phyloP scores from a whole-genome alignment of 1,284 basidiomycete species.

The Vanrija pseudolonga region DNA sequence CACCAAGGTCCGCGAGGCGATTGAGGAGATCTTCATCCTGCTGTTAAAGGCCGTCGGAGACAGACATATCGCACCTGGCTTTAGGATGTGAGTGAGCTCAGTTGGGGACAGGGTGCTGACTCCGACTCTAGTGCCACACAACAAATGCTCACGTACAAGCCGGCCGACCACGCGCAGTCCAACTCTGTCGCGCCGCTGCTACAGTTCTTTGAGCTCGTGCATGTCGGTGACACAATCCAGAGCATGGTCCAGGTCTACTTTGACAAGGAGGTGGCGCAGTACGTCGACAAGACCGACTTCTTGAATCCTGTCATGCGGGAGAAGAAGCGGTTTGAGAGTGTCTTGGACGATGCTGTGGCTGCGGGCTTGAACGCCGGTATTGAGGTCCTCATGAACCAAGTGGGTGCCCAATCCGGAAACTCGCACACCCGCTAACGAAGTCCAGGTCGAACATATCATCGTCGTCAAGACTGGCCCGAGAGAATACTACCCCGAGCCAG shows the following conservation, averaged over 20 bases:
- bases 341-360: constrained; percentile 88
- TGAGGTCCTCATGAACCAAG: constrained; percentile 93
- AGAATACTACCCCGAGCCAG: constrained; percentile 85
- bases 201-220: constrained; percentile 96
- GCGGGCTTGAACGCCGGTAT: constrained; percentile 90
- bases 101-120: neutral
- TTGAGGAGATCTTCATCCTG: constrained; percentile 87
- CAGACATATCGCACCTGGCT: constrained; percentile 79
- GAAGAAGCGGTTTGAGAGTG: constrained; percentile 92
- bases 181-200: constrained; percentile 81
- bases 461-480: constrained; percentile 73
- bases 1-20: constrained; percentile 74
- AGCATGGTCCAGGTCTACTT: constrained; percentile 98
- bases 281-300: constrained; percentile 90
- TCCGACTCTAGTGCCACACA: constrained; percentile 63
- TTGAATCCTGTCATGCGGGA: constrained; percentile 88
- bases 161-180: constrained; percentile 72
- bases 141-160: constrained; percentile 82
- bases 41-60: constrained; percentile 74
- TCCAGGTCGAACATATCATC: constrained; percentile 88
- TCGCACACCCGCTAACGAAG: constrained; percentile 27
- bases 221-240: constrained; percentile 95
- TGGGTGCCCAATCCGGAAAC: constrained; percentile 34
- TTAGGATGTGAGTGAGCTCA: constrained; percentile 62
- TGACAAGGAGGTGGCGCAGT: constrained; percentile 84